These are phyloP conservation scores for Hortiboletus campestris DNA, from an alignment of 768 basidiomycete species.

Conservation along the genomic window DNA sequence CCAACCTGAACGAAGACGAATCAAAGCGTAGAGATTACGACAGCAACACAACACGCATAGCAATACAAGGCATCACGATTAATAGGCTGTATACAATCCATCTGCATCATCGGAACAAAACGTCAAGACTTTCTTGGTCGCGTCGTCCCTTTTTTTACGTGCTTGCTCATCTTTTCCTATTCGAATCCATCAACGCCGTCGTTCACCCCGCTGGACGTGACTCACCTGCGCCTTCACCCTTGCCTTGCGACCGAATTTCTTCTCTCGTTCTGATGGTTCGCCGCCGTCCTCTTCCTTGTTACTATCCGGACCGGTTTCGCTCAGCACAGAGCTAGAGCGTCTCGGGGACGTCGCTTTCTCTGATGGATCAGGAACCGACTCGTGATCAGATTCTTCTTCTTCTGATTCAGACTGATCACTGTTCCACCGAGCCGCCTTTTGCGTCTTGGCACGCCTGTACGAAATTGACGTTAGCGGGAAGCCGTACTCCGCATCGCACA, in stretches of 20 bases:
- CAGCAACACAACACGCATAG: slow-evolving; percentile 7
- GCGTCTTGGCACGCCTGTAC: slow-evolving; percentile 29
- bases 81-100: slow-evolving; percentile 9
- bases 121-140: slow-evolving; percentile 29
- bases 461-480: slow-evolving; percentile 7
- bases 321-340: slow-evolving; percentile 38
- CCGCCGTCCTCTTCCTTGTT: slow-evolving; percentile 31
- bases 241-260: slow-evolving; percentile 40
- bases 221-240: slow-evolving; percentile 41
- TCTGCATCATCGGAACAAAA: not conserved
- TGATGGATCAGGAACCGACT: slow-evolving; percentile 43
- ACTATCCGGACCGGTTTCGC: slow-evolving; percentile 32
- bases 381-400: slow-evolving; percentile 23
- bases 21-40: slow-evolving; percentile 11
- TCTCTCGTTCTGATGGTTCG: slow-evolving; percentile 30
- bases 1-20: not conserved
- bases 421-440: slow-evolving; percentile 29
- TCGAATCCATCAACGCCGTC: slow-evolving; percentile 1
- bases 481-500: not conserved
- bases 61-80: slow-evolving; percentile 12
- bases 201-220: not conserved
- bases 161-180: slow-evolving; percentile 34
- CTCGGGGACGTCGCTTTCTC: slow-evolving; percentile 20
- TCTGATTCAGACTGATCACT: slow-evolving; percentile 34
- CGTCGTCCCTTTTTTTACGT: slow-evolving; percentile 20